A percentile compares a stretch with the other conserved stretches of the same genome.
phyloP scores from a whole-genome alignment of 1,284 basidiomycete species.

The Rhizoctonia solani region DNA sequence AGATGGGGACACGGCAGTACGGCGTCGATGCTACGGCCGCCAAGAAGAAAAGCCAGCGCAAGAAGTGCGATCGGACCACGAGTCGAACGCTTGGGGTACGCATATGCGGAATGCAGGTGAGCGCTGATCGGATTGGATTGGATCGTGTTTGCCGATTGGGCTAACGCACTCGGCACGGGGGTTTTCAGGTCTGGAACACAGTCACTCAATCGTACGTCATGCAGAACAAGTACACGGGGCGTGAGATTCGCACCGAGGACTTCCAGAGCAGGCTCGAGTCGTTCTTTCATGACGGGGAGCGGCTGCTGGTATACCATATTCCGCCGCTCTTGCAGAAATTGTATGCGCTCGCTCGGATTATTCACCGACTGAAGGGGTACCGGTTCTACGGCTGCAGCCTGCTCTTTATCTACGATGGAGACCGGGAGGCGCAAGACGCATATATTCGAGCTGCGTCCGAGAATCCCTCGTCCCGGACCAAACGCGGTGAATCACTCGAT shows the following conservation, averaged over 20 bases:
- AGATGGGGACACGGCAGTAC: constrained; percentile 99
- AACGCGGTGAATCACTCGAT: constrained; percentile 77
- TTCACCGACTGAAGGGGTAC: constrained; percentile 86
- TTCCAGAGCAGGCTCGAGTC: constrained; percentile 81
- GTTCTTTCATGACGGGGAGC: constrained; percentile 86
- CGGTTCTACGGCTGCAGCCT: constrained; percentile 98
- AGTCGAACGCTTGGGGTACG: constrained; percentile 88
- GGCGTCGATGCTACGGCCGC: constrained; percentile 90
- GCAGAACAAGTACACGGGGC: constrained; percentile 96
- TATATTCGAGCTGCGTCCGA: constrained; percentile 65
- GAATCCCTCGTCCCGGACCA: constrained; percentile 68
- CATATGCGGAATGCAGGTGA: constrained; percentile 98
- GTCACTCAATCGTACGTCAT: constrained; percentile 80
- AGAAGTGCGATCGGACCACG: constrained; percentile 97
- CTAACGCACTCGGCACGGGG: constrained; percentile 33
- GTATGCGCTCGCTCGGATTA: constrained; percentile 90
- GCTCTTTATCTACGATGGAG: constrained; percentile 97
- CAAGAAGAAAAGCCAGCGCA: constrained; percentile 97
- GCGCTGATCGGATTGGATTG: constrained; percentile 43
- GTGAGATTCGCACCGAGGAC: constrained; percentile 83
- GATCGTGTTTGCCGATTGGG: constrained; percentile 27
- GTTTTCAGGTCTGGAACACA: constrained; percentile 83
- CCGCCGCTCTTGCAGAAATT: constrained; percentile 90
- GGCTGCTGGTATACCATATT: constrained; percentile 87
- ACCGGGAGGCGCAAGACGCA: constrained; percentile 80